These are phyloP conservation scores for Aureobasidium lini DNA, from an alignment of 2,329 filamentous ascomycete genomes.

Conservation along the genomic window DNA sequence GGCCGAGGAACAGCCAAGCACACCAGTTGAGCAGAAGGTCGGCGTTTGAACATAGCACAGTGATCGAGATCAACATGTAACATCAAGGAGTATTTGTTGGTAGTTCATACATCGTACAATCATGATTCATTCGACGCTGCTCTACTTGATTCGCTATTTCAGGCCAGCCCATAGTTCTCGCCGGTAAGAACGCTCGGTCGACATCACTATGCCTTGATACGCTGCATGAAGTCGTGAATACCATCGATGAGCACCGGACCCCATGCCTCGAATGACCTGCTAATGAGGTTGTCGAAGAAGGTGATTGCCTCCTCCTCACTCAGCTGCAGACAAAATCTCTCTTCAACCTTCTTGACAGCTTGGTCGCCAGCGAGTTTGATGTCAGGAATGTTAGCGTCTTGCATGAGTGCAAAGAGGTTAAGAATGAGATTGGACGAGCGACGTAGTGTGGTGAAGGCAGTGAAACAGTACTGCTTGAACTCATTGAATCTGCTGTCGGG, in stretches of 20 bases:
- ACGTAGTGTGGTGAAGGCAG: constrained; percentile 82
- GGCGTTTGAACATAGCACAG: too few species aligned
- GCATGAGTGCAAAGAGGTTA: constrained; percentile 94
- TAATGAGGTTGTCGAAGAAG: constrained; percentile 81
- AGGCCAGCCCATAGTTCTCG: too few species aligned
- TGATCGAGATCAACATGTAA: too few species aligned
- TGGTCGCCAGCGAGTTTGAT: constrained; percentile 72
- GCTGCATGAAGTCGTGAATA: constrained; percentile 53
- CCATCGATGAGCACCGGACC: constrained; percentile 93
- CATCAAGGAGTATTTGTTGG: too few species aligned
- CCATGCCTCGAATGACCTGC: constrained; percentile 81
- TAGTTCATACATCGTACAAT: too few species aligned
- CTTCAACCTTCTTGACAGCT: constrained; percentile 88
- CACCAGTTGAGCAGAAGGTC: too few species aligned
- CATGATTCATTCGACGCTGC: too few species aligned
- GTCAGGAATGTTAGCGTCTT: constrained; percentile 93
- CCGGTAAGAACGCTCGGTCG: background rate
- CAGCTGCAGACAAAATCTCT: constrained; percentile 86
- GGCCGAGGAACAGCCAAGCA: too few species aligned
- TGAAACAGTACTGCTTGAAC: constrained; percentile 94
- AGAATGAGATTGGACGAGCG: constrained; percentile 87
- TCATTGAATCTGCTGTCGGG: constrained; percentile 59
- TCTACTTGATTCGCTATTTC: too few species aligned
- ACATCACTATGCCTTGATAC: background rate
- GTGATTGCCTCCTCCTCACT: constrained; percentile 86